Base-by-base conservation (phyloP, 2,329 filamentous ascomycete genomes). In the Talaromyces sp. region DNA sequence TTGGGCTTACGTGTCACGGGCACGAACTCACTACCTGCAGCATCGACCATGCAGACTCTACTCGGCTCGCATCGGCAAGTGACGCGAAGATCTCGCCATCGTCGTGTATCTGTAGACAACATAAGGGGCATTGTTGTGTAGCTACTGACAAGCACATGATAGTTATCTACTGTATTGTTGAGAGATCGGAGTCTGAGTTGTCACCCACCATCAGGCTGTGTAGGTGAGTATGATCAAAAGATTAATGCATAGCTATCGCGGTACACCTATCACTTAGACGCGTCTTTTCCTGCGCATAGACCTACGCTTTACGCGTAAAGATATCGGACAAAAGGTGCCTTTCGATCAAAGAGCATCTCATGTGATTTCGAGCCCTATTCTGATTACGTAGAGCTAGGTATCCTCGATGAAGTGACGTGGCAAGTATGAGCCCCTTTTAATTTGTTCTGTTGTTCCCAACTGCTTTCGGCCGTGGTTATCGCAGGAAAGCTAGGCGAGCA, bases 131-230 rank as follows among this genome's bases (percentile, higher is more conserved):
- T 50, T 12, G 21, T 52, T 31, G 40, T 60, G 57, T 58, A 63
- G 48, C 31, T 44, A 40, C 50, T 46, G 23, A 21, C 50, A 56
- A 52, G 52, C 62, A 63, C 62, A 60, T 63, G 62, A 63, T 63
- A 37, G 37, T 14, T 21, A 21, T 31, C 58, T 33, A 33, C 58
- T 63, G 62, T 40, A 60, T 44, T 57, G 3, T 23, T 46, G 40
- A 42, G 50, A 57, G 50, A 50, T 60, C 50, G 58, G 58, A 60
- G 57, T 60, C 57, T 61, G 48, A 44, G 37, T 44, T 31, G 35
- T 16, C 48, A 42, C 25, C 39, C 37, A 18, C 25, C 54, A 12
- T 23, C 33, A 60, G 33, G 37, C 48, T 37, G 46, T 25, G 35
- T 21, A 35, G 37, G 48, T 31, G 35, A 55, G 21, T 55, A 46